A percentile compares a stretch with the other conserved stretches of the same genome.
Conservation (phyloP, 2,329 filamentous ascomycete species). For the Aphanocladium album region DNA sequence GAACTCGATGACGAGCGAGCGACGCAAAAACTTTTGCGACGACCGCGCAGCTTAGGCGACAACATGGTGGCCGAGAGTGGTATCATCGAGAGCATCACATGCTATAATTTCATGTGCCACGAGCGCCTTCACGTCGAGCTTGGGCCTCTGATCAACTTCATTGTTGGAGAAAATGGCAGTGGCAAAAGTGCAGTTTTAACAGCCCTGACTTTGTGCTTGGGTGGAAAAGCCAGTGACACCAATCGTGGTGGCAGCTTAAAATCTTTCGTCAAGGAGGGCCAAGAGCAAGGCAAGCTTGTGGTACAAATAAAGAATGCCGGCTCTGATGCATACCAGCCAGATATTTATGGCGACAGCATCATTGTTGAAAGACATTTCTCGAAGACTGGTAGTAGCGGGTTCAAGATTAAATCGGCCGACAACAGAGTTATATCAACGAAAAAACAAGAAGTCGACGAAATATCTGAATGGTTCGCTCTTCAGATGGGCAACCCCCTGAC, state of each 20-base stretch:
- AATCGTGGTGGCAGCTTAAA: slow-evolving; percentile 89
- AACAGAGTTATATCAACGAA: slow-evolving; percentile 73
- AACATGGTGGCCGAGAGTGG: slow-evolving; percentile 78
- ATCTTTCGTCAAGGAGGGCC: slow-evolving; percentile 83
- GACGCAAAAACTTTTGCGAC: slow-evolving; percentile 57
- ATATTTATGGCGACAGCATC: slow-evolving; percentile 79
- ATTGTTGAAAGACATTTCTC: slow-evolving; percentile 88
- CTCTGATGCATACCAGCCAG: slow-evolving; percentile 73
- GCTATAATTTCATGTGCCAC: slow-evolving; percentile 97
- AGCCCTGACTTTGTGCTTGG: slow-evolving; percentile 88
- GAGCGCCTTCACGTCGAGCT: slow-evolving; percentile 72
- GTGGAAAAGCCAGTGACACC: slow-evolving; percentile 86
- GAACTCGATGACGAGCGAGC: slow-evolving; percentile 58
- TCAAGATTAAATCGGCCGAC: slow-evolving; percentile 75
- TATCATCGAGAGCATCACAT: slow-evolving; percentile 82
- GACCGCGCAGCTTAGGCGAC: slow-evolving; percentile 46
- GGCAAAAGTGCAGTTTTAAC: slow-evolving; percentile 96
- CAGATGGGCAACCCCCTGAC: slow-evolving; percentile 98
- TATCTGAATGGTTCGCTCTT: slow-evolving; percentile 86
- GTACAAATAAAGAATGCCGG: slow-evolving; percentile 92
- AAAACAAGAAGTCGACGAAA: slow-evolving; percentile 82
- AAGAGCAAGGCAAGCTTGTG: slow-evolving; percentile 67
- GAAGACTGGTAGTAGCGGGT: slow-evolving; percentile 67
- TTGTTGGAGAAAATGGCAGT: slow-evolving; percentile 95
- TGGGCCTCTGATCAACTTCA: slow-evolving; percentile 96